Conservation (phyloP, 768 basidiomycete species). For the Suillus variegatus region DNA sequence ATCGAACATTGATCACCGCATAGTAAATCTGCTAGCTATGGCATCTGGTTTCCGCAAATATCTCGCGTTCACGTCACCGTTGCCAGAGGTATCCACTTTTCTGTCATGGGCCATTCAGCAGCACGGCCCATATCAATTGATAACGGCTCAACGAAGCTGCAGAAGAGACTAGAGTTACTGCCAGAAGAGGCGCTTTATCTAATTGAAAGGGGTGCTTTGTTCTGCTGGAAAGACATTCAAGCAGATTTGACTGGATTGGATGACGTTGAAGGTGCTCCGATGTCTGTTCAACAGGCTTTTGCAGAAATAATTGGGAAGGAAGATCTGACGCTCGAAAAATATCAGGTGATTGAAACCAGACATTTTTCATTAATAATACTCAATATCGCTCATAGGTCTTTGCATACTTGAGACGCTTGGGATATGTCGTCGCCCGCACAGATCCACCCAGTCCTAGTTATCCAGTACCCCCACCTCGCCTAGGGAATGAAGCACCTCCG, state of each 20-base stretch:
- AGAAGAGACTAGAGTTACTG: constrained; percentile 78
- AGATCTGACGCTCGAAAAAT: constrained; percentile 78
- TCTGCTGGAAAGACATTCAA: constrained; percentile 70
- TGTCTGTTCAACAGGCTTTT: constrained; percentile 92
- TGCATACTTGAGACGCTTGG: constrained; percentile 88
- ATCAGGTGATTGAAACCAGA: constrained; percentile 61
- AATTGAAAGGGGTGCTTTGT: constrained; percentile 84
- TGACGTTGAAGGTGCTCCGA: constrained; percentile 63
- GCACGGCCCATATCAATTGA: constrained; percentile 45
- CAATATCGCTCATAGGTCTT: constrained; percentile 62
- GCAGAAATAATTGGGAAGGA: constrained; percentile 81
- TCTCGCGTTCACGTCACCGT: constrained; percentile 66
- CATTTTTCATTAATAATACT: background rate
- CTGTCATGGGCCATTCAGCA: constrained; percentile 78
- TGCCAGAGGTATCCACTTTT: constrained; percentile 83
- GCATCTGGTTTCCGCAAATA: constrained; percentile 72
- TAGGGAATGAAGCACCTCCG: constrained; percentile 11
- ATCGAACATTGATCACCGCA: no score
- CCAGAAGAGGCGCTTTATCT: constrained; percentile 97
- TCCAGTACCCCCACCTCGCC: constrained; percentile 44
- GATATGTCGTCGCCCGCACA: constrained; percentile 85
- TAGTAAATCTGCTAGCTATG: constrained; percentile 81
- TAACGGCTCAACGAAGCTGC: constrained; percentile 41
- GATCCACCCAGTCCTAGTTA: constrained; percentile 58
- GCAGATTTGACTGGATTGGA: constrained; percentile 29